A percentile compares a stretch with the other conserved stretches of the same genome.
Conservation (phyloP, 257 asterid species). For the Haberlea rhodopensis region DNA sequence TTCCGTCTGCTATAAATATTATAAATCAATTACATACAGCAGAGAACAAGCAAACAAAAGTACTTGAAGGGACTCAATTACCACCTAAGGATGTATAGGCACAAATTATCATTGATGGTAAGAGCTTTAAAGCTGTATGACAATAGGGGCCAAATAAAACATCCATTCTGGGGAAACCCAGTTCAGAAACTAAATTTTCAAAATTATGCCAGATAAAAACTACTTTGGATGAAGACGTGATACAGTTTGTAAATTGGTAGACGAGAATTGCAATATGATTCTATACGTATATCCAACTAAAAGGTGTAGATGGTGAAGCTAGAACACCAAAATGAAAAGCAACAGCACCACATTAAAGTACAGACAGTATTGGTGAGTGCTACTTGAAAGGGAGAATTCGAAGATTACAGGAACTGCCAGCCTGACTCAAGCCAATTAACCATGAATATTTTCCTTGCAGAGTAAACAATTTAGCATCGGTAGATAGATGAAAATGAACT, state of each 20-base stretch:
- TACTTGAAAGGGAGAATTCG: not conserved
- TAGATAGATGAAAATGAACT: not conserved
- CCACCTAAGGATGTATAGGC: not conserved
- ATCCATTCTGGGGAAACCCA: not conserved
- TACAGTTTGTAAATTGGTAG: no score
- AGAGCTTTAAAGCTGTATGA: conserved; percentile 8
- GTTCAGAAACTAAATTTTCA: conserved; percentile 1
- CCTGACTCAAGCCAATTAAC: not conserved
- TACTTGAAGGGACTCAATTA: conserved; percentile 6
- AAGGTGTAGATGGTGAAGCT: not conserved
- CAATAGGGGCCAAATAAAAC: not conserved
- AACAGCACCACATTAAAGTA: not conserved
- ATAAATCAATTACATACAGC: not conserved
- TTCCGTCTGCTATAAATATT: not conserved
- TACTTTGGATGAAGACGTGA: no score
- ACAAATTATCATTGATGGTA: not conserved
- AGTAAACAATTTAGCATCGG: not conserved
- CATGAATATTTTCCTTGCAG: no score
- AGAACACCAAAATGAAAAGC: not conserved
- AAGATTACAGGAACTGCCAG: not conserved
- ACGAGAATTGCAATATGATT: not conserved
- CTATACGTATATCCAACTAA: not conserved
- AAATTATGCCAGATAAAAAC: no score
- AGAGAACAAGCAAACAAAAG: not conserved
- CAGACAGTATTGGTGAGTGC: not conserved